phyloP scores from a whole-genome alignment of 1,284 basidiomycete genomes.

The Albatrellus sp. region DNA sequence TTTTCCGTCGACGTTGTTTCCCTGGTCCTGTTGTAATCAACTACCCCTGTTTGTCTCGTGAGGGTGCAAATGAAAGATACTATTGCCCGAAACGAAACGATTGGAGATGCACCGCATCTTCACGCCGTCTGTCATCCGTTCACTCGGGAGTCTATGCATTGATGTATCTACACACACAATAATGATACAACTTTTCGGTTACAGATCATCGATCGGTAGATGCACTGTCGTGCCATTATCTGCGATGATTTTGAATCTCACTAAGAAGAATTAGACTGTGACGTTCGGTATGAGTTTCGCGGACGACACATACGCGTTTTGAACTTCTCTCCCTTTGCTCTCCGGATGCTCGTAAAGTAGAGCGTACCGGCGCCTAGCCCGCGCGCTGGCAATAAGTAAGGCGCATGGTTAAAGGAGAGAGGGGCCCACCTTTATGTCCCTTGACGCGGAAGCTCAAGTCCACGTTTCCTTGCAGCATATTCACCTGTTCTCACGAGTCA shows the following conservation, averaged over 20 bases:
- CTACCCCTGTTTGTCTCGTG: no score
- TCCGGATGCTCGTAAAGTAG: slow-evolving; percentile 71
- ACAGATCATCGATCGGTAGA: slow-evolving; percentile 15
- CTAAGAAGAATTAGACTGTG: slow-evolving; percentile 19
- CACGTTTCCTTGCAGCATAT: slow-evolving; percentile 61
- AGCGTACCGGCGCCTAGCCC: slow-evolving; percentile 54
- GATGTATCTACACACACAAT: no score
- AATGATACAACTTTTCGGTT: background rate
- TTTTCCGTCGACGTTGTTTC: no score
- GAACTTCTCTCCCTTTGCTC: slow-evolving; percentile 61
- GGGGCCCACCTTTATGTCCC: slow-evolving; percentile 46
- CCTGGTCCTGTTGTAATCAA: no score
- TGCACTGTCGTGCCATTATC: slow-evolving; percentile 46
- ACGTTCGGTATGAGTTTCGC: background rate
- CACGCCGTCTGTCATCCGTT: no score
- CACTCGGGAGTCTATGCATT: no score
- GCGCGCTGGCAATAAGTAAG: background rate
- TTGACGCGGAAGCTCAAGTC: slow-evolving; percentile 66
- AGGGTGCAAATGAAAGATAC: no score
- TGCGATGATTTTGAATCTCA: slow-evolving; percentile 59
- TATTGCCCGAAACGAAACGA: no score
- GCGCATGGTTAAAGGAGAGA: background rate
- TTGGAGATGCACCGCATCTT: no score
- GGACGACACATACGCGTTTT: slow-evolving; percentile 38
- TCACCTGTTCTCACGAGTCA: slow-evolving; percentile 32